Conservation (phyloP, 2,329 filamentous ascomycete species). For the Magnaporthiopsis incrustans region DNA sequence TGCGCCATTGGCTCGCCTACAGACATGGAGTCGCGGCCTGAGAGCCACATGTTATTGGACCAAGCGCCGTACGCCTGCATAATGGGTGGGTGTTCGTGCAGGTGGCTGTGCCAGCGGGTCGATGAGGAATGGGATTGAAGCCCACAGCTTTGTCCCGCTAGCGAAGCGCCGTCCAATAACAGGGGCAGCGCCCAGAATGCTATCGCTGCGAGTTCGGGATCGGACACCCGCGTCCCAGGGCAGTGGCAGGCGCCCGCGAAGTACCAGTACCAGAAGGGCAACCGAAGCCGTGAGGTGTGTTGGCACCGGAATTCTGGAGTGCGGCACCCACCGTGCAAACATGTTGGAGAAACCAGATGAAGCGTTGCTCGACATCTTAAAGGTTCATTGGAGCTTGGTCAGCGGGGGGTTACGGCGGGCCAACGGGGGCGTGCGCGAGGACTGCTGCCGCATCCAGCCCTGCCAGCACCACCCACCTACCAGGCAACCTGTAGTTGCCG, state of each 20-base stretch:
- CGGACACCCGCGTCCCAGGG: background rate
- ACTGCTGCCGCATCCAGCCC: background rate
- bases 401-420: too few species aligned
- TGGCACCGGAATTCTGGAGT: background rate
- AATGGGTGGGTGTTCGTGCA: background rate
- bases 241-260: background rate
- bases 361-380: too few species aligned
- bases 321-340: too few species aligned
- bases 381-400: too few species aligned
- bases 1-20: background rate
- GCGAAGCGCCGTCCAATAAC: background rate
- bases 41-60: background rate
- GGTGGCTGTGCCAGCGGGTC: background rate
- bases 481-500: too few species aligned
- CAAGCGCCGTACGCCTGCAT: background rate
- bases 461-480: too few species aligned
- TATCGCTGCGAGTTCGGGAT: background rate
- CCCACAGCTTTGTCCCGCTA: background rate
- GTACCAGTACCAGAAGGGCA: background rate
- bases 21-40: background rate
- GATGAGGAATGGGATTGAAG: background rate
- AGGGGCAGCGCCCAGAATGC: background rate
- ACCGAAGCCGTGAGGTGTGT: background rate
- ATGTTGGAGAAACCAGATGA: too few species aligned
- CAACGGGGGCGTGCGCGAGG: too few species aligned